Evolutionary conservation across 306 rosid species (phyloP).

Genomic region (Hippophae gyantsensis): DNA sequence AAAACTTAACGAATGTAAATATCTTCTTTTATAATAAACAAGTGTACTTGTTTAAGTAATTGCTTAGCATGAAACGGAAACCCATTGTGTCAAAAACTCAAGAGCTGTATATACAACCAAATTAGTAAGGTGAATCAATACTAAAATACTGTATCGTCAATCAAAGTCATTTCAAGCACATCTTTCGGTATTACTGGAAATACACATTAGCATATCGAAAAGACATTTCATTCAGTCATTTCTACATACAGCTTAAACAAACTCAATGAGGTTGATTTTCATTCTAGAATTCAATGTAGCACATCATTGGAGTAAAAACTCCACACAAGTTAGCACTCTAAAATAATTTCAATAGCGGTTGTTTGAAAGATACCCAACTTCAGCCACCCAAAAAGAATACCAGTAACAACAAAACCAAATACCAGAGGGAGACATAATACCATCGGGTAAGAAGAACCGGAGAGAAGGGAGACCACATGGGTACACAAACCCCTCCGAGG

Average conservation of each 20-base stretch:
- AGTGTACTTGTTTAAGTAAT: too few species aligned
- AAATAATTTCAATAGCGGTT: not conserved
- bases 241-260: not conserved
- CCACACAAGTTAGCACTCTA: not conserved
- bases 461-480: conserved; percentile 79
- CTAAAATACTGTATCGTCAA: too few species aligned
- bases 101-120: too few species aligned
- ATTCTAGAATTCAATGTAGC: not conserved
- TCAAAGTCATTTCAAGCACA: not conserved
- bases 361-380: too few species aligned
- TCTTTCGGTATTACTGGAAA: not conserved
- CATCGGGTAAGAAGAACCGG: conserved; percentile 69
- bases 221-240: not conserved
- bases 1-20: too few species aligned
- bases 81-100: too few species aligned
- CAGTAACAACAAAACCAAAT: not conserved
- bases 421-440: conserved; percentile 26
- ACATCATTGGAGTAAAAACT: not conserved
- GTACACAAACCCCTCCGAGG: conserved; percentile 32
- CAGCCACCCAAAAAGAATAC: not conserved
- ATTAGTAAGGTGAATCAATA: too few species aligned
- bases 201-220: not conserved
- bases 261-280: not conserved
- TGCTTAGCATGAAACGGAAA: too few species aligned
- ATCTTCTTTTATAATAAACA: too few species aligned